Evolutionary conservation across 345 rosid species (phyloP).

Genomic region (Citrus hindsii): DNA sequence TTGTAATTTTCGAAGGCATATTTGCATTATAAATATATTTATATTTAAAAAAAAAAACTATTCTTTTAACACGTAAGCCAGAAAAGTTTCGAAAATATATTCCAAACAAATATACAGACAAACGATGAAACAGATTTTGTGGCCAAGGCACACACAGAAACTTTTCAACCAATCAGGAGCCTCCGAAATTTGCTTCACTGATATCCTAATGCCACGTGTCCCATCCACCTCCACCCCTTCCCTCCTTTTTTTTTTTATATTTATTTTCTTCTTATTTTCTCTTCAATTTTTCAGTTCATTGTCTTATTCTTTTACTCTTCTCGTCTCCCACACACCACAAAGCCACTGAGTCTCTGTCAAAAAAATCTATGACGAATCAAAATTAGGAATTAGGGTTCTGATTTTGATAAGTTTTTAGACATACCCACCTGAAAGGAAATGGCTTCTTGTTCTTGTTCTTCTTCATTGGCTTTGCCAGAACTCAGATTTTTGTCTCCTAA

Average conservation of each 20-base stretch:
- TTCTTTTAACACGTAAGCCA: conserved; percentile 17
- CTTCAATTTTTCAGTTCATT: background rate
- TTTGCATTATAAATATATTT: too few species aligned
- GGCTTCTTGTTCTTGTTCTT: conserved; percentile 10
- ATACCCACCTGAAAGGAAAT: background rate
- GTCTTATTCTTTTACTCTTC: conserved; percentile 7
- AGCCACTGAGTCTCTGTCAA: background rate
- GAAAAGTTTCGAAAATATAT: conserved; percentile 13
- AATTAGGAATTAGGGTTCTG: conserved; percentile 25
- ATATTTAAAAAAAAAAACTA: background rate
- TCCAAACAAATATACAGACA: background rate
- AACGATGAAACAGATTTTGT: conserved; percentile 8
- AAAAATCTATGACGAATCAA: conserved; percentile 9
- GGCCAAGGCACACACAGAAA: conserved; percentile 4
- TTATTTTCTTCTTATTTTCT: background rate
- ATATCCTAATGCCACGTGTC: conserved; percentile 62
- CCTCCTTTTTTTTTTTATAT: background rate
- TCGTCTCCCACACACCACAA: conserved; percentile 15
- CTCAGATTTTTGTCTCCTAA: conserved; percentile 41
- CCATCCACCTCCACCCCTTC: conserved; percentile 47
- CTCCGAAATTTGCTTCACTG: conserved; percentile 9
- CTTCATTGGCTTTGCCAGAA: conserved; percentile 43
- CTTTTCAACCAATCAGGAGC: conserved; percentile 28
- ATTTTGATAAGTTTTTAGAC: background rate
- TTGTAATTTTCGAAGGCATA: too few species aligned